A percentile compares a stretch with the other conserved stretches of the same genome.
phyloP scores from a whole-genome alignment of 176 grass and related monocot species.

The Miscanthus lutarioriparius region DNA sequence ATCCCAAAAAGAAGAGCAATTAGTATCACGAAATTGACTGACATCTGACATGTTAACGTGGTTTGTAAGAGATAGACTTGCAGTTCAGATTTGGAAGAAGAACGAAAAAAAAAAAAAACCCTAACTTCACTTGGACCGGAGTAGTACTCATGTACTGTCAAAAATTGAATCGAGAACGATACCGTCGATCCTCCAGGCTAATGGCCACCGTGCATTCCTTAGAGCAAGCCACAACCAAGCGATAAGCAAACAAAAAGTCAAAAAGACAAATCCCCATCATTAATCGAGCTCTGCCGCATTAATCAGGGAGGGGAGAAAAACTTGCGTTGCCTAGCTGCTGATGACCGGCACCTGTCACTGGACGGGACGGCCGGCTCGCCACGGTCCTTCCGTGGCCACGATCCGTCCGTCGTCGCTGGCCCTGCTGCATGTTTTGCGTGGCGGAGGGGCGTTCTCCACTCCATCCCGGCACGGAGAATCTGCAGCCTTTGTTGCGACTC shows the following conservation, averaged over 20 bases:
- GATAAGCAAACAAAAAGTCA: neutral
- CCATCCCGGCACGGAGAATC: constrained; percentile 2
- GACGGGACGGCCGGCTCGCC: too few relatives aligned
- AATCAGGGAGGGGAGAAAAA: constrained; percentile 7
- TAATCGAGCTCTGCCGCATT: neutral
- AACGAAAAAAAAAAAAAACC: too few relatives aligned
- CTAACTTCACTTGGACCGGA: neutral
- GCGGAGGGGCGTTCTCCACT: neutral
- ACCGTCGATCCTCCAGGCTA: neutral
- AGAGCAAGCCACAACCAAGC: neutral
- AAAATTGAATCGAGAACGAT: constrained; percentile 22
- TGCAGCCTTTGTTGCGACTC: constrained; percentile 16
- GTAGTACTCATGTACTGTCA: neutral
- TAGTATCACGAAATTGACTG: neutral
- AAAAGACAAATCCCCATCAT: neutral
- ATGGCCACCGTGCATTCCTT: constrained; percentile 14
- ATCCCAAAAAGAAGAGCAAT: neutral
- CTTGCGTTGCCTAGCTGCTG: neutral
- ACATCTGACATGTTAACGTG: neutral
- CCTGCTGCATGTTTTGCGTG: constrained; percentile 3
- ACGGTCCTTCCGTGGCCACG: neutral
- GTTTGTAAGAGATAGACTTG: neutral
- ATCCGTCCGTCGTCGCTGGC: neutral
- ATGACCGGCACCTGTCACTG: constrained; percentile 16
- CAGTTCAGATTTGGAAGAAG: neutral